A percentile compares a stretch with the other conserved stretches of the same genome.
These are phyloP conservation scores for Mycena haematopus DNA, from an alignment of 768 basidiomycete species.

Conservation along the genomic window DNA sequence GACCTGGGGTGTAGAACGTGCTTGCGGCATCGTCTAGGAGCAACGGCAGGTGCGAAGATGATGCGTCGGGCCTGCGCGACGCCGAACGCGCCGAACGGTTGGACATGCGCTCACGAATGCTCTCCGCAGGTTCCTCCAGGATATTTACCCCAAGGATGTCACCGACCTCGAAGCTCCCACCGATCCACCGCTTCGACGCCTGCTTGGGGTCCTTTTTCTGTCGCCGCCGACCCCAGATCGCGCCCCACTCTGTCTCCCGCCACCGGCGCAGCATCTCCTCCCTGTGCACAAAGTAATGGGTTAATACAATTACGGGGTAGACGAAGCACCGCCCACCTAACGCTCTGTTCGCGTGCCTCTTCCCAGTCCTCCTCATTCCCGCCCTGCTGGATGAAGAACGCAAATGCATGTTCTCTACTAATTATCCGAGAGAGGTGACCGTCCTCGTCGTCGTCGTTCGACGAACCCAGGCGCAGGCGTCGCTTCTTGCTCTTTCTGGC, in stretches of 20 bases:
- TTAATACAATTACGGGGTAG: neutral
- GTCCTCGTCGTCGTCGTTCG: conserved; percentile 44
- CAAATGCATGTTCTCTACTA: conserved; percentile 65
- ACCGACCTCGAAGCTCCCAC: conserved; percentile 80
- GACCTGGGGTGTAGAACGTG: neutral
- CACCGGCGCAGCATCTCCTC: conserved; percentile 67
- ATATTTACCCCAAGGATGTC: conserved; percentile 75
- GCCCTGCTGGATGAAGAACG: conserved; percentile 68
- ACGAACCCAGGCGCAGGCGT: conserved; percentile 33
- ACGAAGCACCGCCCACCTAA: conserved; percentile 32
- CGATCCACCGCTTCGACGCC: conserved; percentile 59
- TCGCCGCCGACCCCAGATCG: conserved; percentile 47
- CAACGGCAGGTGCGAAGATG: conserved; percentile 10
- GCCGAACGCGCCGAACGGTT: conserved; percentile 21
- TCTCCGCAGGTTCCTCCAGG: conserved; percentile 44
- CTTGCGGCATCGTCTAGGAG: neutral
- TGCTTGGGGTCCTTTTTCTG: conserved; percentile 37
- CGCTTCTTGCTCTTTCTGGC: conserved; percentile 38
- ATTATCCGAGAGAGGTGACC: conserved; percentile 54
- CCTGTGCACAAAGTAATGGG: conserved; percentile 23
- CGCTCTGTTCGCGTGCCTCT: conserved; percentile 54
- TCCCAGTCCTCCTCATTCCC: conserved; percentile 74
- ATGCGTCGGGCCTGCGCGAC: conserved; percentile 2
- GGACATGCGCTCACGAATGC: conserved; percentile 24
- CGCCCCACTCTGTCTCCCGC: conserved; percentile 73